Evolutionary conservation across 805 yeast species (phyloP), one percentile per base, ranked within the genome.

Genomic region (Candida quercuum): DNA sequence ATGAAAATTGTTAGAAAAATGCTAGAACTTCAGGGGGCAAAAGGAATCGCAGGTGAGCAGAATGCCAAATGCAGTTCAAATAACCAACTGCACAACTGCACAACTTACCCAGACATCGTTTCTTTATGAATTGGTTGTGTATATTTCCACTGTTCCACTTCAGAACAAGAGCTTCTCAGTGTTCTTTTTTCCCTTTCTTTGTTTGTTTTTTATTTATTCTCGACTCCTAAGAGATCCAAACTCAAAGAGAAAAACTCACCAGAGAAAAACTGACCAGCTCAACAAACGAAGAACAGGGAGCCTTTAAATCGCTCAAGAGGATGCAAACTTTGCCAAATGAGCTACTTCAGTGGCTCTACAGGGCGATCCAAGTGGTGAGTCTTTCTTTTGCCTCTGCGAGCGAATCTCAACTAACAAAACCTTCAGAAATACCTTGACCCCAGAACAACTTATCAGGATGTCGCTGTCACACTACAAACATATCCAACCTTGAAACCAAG

Each of bases 391-490:
- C 33, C 33, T 13, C 22, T 15, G 19, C 25, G 16, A 6, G 28
- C n/a, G 17, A 17, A 12, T 10, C 17, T 27, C 21, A 26, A 37
- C 33, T 20, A 10, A 14, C 16, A 15, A 12, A 19, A 16, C 8
- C 17, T 19, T 6, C 41, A 64, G 52, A 81, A 79, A 45, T 86
- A 87, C 52, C 38, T 49, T 2, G 68, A 83, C 46, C 69, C 79
- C n/a, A 71, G 76, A 38, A 47, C 71, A 3, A 63, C 76, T 0
- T 86, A 83, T 51, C 72, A 76, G 31, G 95, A 89, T 51, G 59
- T 76, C 0, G 72, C 76, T 10, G 63, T 71, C 30, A 64, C 74
- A 10, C 65, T 83, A n/a, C 70, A 66, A 41, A 57, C 64, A 4
- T 72, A 68, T 47, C 66, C 74, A 0, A 60, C 75, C 2, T 66